Conservation (phyloP, 495 filamentous ascomycete species). For the Astrocystis sublimbata region DNA sequence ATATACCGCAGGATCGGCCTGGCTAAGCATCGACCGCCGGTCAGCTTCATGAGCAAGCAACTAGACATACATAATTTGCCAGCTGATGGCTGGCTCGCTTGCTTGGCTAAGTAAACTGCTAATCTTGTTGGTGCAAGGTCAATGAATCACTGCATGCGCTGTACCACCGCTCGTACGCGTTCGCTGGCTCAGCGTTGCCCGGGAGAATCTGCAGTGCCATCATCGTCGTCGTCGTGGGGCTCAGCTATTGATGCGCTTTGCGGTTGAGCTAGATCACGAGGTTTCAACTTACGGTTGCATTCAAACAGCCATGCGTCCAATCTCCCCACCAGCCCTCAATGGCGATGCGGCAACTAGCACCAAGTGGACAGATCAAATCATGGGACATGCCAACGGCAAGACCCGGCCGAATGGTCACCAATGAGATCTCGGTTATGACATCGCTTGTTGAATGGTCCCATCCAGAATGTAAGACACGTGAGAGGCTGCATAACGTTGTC, state of each 20-base stretch:
- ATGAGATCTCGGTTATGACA: background rate
- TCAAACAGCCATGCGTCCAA: constrained; percentile 1
- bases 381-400: constrained; percentile 12
- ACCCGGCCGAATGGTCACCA: constrained; percentile 16
- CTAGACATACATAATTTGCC: no score
- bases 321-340: background rate
- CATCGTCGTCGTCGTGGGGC: background rate
- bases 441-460: background rate
- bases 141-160: constrained; percentile 3
- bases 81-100: background rate
- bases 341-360: constrained; percentile 5
- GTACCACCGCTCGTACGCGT: background rate
- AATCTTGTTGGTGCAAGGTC: constrained; percentile 1
- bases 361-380: constrained; percentile 6
- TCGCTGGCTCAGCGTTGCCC: background rate
- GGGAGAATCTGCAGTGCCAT: background rate
- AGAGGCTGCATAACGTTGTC: background rate
- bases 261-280: background rate
- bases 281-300: constrained; percentile 10
- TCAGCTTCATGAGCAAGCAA: no score
- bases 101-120: background rate
- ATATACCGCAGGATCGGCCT: background rate
- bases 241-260: background rate
- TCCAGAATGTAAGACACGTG: background rate
- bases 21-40: background rate